Base-by-base conservation (phyloP, 352 stramenopile species). In the Globisporangium recalcitrans region DNA sequence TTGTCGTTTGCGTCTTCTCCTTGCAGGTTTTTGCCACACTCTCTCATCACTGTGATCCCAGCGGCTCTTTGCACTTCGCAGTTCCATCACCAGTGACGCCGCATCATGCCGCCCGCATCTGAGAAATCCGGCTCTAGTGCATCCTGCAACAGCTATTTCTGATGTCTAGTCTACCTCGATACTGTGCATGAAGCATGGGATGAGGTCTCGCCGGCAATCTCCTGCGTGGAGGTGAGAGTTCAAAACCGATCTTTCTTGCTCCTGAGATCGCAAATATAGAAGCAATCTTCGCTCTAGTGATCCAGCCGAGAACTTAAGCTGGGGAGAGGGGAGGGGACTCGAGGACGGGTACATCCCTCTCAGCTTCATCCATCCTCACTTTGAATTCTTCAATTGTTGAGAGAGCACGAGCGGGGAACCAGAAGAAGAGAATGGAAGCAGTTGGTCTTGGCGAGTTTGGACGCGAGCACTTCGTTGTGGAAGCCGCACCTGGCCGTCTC, bases 401-500 rank as follows among this genome's bases (percentile, higher is more conserved):
- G 19, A 56, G 38, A 46, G 27, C 27, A 5, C 27, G 27, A 31
- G 38, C 16, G 16, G 10, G 16, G 38, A 46, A 22, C 6, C 16
- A 4, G 38, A 46, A 14, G 11, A 21, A 16, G 22, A 46, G 38
- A 24, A 75, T 78, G 70, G 61, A 76, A 32, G 29, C 42, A 5
- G 26, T 68, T 19, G 62, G 73, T 9, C 52, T 81, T 3, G 77
- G 83, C 27, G 70, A 78, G 34, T 79, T 86, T 40, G 77, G 77
- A 11, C 77, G 77, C 34, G 68, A 80, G 40, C 70, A 77, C 51
- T 83, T 83, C 46, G 64, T 72, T 8, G 70, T 82, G 7, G 70
- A 81, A 60, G 75, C 75, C 0, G 72, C 75, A 2, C 69, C 74
- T 16, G 79, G 77, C 9, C 75, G 74, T 0, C 63, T 89, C n/a